Percentiles rank a stretch among this genome's conserved stretches.
phyloP scores from a whole-genome alignment of 495 filamentous ascomycete species.

The Penicillium waksmanii region DNA sequence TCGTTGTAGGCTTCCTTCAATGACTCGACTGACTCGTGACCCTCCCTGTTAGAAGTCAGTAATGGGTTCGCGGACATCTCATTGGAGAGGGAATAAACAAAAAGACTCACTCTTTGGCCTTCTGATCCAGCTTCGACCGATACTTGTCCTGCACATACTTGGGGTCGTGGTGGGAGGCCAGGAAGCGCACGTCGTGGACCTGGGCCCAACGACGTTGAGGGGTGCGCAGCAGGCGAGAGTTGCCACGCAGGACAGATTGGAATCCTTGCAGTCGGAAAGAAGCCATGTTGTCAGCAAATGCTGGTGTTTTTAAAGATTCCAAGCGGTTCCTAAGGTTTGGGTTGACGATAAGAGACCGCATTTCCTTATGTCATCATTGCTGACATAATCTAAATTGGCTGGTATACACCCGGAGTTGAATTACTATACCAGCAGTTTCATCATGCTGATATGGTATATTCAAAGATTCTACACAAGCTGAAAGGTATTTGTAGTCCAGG shows the following conservation, averaged over 20 bases:
- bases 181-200: slow-evolving; percentile 89
- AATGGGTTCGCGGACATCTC: background rate
- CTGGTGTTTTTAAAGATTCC: background rate
- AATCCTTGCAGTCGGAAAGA: slow-evolving; percentile 38
- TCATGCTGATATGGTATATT: no score
- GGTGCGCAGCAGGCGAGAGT: slow-evolving; percentile 33
- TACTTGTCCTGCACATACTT: slow-evolving; percentile 81
- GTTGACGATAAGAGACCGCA: background rate
- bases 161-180: slow-evolving; percentile 66
- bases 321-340: background rate
- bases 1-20: slow-evolving; percentile 82
- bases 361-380: background rate
- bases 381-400: no score
- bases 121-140: slow-evolving; percentile 78
- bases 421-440: background rate
- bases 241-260: slow-evolving; percentile 33
- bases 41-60: slow-evolving; percentile 56
- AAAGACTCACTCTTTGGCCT: slow-evolving; percentile 72
- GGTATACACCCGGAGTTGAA: background rate
- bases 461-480: no score
- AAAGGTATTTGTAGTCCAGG: no score
- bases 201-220: slow-evolving; percentile 85
- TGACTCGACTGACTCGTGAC: slow-evolving; percentile 71
- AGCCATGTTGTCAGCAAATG: slow-evolving; percentile 29
- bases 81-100: background rate